Percentiles rank a stretch among this genome's conserved stretches.
phyloP scores from a whole-genome alignment of 805 yeast species.

The Hyphopichia homilentoma region DNA sequence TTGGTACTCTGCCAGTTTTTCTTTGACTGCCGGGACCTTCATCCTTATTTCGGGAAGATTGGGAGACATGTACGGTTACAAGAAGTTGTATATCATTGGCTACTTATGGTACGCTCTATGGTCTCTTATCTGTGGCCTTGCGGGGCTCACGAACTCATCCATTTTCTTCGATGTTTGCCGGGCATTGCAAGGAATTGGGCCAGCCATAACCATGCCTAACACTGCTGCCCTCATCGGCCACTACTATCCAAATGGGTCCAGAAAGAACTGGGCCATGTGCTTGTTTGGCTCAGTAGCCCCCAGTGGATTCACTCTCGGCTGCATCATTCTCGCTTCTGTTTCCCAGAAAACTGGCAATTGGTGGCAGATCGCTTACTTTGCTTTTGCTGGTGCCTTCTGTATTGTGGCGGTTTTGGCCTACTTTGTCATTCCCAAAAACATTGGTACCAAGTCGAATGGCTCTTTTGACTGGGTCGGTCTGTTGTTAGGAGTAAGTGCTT shows the following conservation, averaged over 20 bases:
- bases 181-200: conserved; percentile 33
- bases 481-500: conserved; percentile 53
- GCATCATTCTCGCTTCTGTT: conserved; percentile 22
- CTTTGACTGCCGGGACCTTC: conserved; percentile 36
- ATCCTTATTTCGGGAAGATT: conserved; percentile 30
- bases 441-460: conserved; percentile 15
- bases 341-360: conserved; percentile 21
- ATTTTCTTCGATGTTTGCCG: conserved; percentile 27
- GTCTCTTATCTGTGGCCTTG: conserved; percentile 23
- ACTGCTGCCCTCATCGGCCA: conserved; percentile 28
- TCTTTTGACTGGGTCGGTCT: conserved; percentile 33
- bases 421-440: conserved; percentile 25
- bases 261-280: conserved; percentile 20
- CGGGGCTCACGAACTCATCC: conserved; percentile 18
- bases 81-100: conserved; percentile 23
- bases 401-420: conserved; percentile 13
- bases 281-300: conserved; percentile 35
- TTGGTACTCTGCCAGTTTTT: conserved; percentile 33
- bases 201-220: conserved; percentile 32
- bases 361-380: conserved; percentile 29
- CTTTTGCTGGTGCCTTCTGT: too few species aligned
- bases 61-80: conserved; percentile 37
- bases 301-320: conserved; percentile 26
- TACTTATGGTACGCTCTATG: conserved; percentile 18
- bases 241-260: conserved; percentile 23